These are phyloP conservation scores for Sarcomyxa edulis DNA, from an alignment of 768 basidiomycete species.

Conservation along the genomic window DNA sequence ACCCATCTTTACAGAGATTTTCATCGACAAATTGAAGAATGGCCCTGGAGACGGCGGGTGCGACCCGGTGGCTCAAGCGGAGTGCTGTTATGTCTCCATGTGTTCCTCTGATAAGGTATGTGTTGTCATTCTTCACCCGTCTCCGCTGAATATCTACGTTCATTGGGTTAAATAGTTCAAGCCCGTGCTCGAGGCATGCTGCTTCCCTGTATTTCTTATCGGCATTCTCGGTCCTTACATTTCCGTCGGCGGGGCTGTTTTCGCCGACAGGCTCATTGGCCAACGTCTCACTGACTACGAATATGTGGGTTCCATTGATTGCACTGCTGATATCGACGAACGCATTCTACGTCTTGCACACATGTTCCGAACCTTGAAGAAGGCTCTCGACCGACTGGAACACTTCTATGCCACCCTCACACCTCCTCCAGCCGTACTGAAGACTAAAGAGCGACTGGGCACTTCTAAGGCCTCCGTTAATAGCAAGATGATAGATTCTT, in stretches of 20 bases:
- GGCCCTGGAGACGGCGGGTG: constrained; percentile 22
- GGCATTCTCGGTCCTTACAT: constrained; percentile 23
- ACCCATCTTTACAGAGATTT: too few species aligned
- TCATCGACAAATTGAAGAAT: constrained; percentile 17
- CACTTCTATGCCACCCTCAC: constrained; percentile 10
- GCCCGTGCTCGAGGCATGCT: constrained; percentile 10
- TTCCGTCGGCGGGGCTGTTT: constrained; percentile 23
- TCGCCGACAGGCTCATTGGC: constrained; percentile 20
- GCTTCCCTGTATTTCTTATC: constrained; percentile 25
- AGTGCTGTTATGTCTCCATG: constrained; percentile 2
- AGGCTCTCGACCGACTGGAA: constrained; percentile 9
- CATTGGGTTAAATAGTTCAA: constrained; percentile 10
- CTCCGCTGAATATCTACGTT: neutral
- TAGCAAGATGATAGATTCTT: constrained; percentile 10
- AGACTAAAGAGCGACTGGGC: too few species aligned
- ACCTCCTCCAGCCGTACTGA: too few species aligned
- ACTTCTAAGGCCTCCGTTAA: neutral
- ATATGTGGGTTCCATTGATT: constrained; percentile 14
- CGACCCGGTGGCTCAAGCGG: constrained; percentile 23
- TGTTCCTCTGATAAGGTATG: neutral
- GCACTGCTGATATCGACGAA: constrained; percentile 9
- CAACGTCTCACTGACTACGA: constrained; percentile 27
- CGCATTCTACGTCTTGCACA: constrained; percentile 8
- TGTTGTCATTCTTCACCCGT: neutral
- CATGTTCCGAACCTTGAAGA: constrained; percentile 16